Evolutionary conservation across 2,329 filamentous ascomycete genomes (phyloP).

Genomic region (Exophiala lecanii-corni): DNA sequence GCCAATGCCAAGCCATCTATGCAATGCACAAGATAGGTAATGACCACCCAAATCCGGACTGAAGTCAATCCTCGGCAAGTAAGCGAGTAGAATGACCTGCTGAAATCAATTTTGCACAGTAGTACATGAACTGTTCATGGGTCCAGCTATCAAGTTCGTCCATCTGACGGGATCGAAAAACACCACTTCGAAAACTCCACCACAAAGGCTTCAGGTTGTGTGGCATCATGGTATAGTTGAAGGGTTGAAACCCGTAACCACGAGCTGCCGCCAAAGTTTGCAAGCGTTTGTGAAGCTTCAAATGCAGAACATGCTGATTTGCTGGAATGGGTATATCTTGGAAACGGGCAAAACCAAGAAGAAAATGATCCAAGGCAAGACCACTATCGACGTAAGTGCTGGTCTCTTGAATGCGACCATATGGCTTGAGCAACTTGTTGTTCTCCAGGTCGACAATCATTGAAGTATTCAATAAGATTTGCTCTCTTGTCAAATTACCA

Average conservation of each 20-base stretch:
- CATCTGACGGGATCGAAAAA: background rate
- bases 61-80: too few species aligned
- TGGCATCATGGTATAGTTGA: background rate
- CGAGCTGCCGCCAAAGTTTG: background rate
- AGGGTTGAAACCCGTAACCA: background rate
- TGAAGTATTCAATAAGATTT: slow-evolving; percentile 20
- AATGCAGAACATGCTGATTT: background rate
- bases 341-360: background rate
- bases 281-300: background rate
- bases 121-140: background rate
- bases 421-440: slow-evolving; percentile 16
- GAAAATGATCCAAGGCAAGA: background rate
- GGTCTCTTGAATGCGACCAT: background rate
- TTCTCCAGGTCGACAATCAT: slow-evolving; percentile 18
- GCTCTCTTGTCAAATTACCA: slow-evolving; percentile 7
- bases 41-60: too few species aligned
- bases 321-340: background rate
- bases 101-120: background rate
- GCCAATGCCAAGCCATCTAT: too few species aligned
- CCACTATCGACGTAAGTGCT: slow-evolving; percentile 1
- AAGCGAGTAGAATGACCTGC: background rate
- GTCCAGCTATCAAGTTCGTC: background rate
- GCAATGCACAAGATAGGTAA: too few species aligned
- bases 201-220: background rate
- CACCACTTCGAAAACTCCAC: background rate